Evolutionary conservation across 73 alveolate species (phyloP).

Genomic region (Tetrahymena borealis): DNA sequence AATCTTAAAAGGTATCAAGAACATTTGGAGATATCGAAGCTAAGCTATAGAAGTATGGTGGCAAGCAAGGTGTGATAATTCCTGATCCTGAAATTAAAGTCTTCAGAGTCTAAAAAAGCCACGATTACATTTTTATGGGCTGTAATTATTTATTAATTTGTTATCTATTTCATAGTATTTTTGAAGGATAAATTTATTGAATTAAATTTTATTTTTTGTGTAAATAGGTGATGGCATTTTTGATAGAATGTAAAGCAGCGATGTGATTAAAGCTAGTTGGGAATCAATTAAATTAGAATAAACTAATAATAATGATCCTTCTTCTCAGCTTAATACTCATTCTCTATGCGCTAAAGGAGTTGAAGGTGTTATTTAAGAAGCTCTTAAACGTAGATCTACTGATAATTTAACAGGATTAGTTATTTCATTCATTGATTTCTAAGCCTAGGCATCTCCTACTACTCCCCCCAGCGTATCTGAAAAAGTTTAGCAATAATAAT

Average conservation of each 20-base stretch:
- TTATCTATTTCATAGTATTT: constrained; percentile 14
- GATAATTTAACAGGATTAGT: constrained; percentile 87
- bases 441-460: background rate
- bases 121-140: constrained; percentile 58
- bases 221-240: constrained; percentile 84
- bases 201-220: background rate
- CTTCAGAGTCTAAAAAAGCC: constrained; percentile 59
- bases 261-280: constrained; percentile 72
- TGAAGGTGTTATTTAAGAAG: constrained; percentile 71
- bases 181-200: background rate
- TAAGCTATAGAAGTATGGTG: constrained; percentile 68
- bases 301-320: background rate
- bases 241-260: constrained; percentile 84
- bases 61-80: constrained; percentile 69
- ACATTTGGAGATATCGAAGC: constrained; percentile 86
- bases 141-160: constrained; percentile 1
- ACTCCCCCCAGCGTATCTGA: background rate
- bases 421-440: constrained; percentile 51
- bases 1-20: constrained; percentile 43
- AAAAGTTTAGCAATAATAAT: background rate
- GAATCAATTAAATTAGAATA: background rate
- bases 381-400: constrained; percentile 71
- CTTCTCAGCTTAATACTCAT: constrained; percentile 42
- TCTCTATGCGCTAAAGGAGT: constrained; percentile 74
- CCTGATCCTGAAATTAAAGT: constrained; percentile 78